These are phyloP conservation scores for Hippophae rhamnoides DNA, from an alignment of 306 rosid species.

Conservation along the genomic window DNA sequence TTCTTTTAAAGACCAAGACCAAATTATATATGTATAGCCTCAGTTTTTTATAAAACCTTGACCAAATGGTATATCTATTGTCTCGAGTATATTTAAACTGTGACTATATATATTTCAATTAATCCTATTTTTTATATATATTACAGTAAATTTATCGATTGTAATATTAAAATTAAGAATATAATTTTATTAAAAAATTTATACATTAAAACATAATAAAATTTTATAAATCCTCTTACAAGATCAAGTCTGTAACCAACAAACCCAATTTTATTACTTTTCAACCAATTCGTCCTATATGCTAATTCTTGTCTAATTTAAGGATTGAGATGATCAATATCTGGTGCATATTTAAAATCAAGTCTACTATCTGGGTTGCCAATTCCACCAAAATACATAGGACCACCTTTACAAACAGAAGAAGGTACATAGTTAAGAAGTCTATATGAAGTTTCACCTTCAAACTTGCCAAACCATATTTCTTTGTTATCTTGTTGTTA, in stretches of 20 bases:
- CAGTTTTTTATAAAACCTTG: too few species aligned
- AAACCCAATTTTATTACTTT: constrained; percentile 39
- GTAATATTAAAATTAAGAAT: too few species aligned
- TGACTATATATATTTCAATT: too few species aligned
- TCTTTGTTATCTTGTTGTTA: constrained; percentile 21
- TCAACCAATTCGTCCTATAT: constrained; percentile 71
- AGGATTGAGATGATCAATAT: constrained; percentile 54
- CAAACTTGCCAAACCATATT: constrained; percentile 36
- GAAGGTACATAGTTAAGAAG: constrained; percentile 51
- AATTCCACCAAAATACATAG: constrained; percentile 40
- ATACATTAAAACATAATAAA: too few species aligned
- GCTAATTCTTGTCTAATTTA: constrained; percentile 43
- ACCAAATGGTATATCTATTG: too few species aligned
- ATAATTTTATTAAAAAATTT: too few species aligned
- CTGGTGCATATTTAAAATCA: neutral
- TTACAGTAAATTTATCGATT: too few species aligned
- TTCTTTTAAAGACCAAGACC: too few species aligned
- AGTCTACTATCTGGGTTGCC: constrained; percentile 47
- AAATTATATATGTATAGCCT: too few species aligned
- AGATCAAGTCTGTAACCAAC: constrained; percentile 60
- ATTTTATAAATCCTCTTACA: constrained; percentile 35
- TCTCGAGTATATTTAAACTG: too few species aligned
- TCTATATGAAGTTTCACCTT: constrained; percentile 49
- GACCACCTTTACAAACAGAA: constrained; percentile 54
- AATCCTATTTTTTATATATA: too few species aligned